phyloP scores from a whole-genome alignment of 164 flowering plant species.

The Aristolochia fimbriata region DNA sequence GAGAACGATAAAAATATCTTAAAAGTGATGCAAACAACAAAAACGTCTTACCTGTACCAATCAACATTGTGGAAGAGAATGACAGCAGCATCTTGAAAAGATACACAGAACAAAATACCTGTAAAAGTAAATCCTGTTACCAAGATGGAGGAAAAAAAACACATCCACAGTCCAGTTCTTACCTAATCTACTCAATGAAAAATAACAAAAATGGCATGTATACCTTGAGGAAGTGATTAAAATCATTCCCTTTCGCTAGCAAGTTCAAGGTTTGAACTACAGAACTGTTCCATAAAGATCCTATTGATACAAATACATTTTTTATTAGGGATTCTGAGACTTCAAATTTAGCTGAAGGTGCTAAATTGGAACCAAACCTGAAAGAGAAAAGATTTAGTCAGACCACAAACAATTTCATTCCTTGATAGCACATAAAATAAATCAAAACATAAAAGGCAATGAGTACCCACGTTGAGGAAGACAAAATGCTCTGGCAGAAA shows the following conservation, averaged over 20 bases:
- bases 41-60: conserved; percentile 45
- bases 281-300: conserved; percentile 46
- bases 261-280: conserved; percentile 13
- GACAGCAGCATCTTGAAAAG: conserved; percentile 33
- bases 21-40: neutral
- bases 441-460: neutral
- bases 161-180: no score
- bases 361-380: neutral
- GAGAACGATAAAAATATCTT: neutral
- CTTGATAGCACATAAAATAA: neutral
- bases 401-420: no score
- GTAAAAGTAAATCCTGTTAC: conserved; percentile 4
- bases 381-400: neutral
- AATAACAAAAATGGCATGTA: neutral
- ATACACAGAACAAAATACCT: conserved; percentile 41
- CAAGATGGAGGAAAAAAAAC: neutral
- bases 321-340: conserved; percentile 34
- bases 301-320: conserved; percentile 21
- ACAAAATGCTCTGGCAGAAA: conserved; percentile 34
- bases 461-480: conserved; percentile 54
- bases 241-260: conserved; percentile 61
- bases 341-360: conserved; percentile 36
- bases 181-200: neutral
- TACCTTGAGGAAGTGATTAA: conserved; percentile 68
- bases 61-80: conserved; percentile 21